Evolutionary conservation across 2,329 filamentous ascomycete species (phyloP), one percentile per base, ranked within the genome.

Genomic region (Scorias spongiosa): DNA sequence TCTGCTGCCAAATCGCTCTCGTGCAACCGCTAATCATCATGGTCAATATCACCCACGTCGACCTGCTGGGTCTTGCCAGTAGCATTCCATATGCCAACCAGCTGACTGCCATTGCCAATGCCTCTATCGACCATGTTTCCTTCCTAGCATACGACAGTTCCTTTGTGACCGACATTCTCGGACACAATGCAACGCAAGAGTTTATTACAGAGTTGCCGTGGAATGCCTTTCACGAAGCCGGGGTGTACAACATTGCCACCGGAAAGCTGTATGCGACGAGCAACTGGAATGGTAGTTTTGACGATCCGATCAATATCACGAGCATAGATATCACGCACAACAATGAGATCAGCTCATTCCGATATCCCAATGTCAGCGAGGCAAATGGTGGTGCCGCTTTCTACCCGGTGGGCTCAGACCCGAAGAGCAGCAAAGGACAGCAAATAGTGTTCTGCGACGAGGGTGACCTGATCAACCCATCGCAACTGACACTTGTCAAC

Each of bases 211-310:
- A 54, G 14, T 42, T 50, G 2, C 40, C 51, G 6, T 60, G 50
- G 45, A 45, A 54, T 26, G 57, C 58, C n/a, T 61, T 61, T 44
- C 66, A 69, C 51, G 66, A 69, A 49, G 56, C 57, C 10, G 59
- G 59, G 20, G 53, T 60, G 14, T 63, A 60, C 48, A 55, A 59
- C 43, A 49, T 49, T 15, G 52, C 48, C 2, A 62, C 58, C 2
- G 63, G 66, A 43, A 61, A 61, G 30, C 47, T 69, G 8, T 68
- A 68, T 42, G 60, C 66, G 11, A 64, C 65, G 1, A 62, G 58
- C 45, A 68, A 68, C 48, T 68, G 55, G 51, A 48, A 47, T 2
- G 52, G 54, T 30, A 46, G 40, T 20, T 45, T 58, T 41, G 46
- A 51, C 36, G 57, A 60, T 44, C 59, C 58, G 1, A 56, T 62